Evolutionary conservation across 768 basidiomycete species (phyloP).

Genomic region (Boletus subparvulus): DNA sequence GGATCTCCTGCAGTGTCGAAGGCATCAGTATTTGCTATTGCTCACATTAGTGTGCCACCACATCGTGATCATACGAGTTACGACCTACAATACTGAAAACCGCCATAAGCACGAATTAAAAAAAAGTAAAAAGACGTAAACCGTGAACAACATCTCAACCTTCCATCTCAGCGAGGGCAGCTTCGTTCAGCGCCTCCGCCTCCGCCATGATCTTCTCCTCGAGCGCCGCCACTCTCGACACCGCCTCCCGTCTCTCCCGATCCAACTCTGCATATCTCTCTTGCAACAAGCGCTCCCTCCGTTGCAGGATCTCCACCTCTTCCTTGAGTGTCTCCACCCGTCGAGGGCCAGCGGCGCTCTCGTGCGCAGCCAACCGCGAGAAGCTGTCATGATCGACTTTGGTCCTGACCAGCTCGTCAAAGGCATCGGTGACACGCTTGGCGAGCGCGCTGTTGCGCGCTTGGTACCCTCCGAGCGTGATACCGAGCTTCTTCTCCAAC

Average conservation of each 20-base stretch:
- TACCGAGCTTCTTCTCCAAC: conserved; percentile 85
- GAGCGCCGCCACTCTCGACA: conserved; percentile 55
- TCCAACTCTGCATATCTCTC: conserved; percentile 82
- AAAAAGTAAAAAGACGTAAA: neutral
- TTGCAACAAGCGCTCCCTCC: conserved; percentile 77
- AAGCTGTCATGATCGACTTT: conserved; percentile 81
- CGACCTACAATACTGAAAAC: no score
- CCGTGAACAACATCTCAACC: conserved; percentile 8
- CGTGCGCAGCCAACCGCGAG: conserved; percentile 65
- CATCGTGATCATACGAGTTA: no score
- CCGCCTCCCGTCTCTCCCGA: conserved; percentile 60
- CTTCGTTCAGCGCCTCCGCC: conserved; percentile 80
- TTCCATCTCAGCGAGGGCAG: conserved; percentile 66
- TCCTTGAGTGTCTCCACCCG: conserved; percentile 77
- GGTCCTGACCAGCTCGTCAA: conserved; percentile 65
- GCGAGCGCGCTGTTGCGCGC: conserved; percentile 65
- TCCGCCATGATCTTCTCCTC: conserved; percentile 89
- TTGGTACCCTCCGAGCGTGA: conserved; percentile 90
- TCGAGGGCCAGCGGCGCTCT: conserved; percentile 73
- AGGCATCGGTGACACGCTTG: conserved; percentile 62
- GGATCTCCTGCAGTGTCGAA: no score
- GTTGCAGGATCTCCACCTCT: conserved; percentile 80
- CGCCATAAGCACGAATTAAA: conserved; percentile 10
- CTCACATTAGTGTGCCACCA: no score
- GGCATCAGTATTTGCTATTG: no score